Conservation (phyloP, 345 rosid genomes). For the Turritis glabra region DNA sequence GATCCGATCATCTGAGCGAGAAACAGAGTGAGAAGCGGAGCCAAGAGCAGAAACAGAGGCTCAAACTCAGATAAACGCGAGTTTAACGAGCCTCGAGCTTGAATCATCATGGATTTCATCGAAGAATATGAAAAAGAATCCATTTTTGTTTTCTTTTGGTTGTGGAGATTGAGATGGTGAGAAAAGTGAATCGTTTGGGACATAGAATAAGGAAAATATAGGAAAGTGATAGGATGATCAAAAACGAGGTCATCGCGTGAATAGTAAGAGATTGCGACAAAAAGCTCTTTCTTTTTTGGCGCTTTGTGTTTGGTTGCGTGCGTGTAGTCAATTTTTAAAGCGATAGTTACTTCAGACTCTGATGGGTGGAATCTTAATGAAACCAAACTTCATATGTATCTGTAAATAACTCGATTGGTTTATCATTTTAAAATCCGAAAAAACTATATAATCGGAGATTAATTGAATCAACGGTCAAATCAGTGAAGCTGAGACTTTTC, state of each 20-base stretch:
- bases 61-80: constrained; percentile 63
- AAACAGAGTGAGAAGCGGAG: constrained; percentile 65
- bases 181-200: constrained; percentile 13
- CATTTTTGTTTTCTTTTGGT: constrained; percentile 18
- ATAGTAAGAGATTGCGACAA: background rate
- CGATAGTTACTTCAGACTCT: background rate
- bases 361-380: background rate
- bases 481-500: background rate
- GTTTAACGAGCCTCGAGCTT: constrained; percentile 56
- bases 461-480: background rate
- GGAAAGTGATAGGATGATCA: constrained; percentile 1
- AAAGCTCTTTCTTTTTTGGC: background rate
- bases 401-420: background rate
- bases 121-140: constrained; percentile 36
- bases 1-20: constrained; percentile 58
- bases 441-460: no score
- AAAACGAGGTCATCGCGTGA: constrained; percentile 11
- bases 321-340: background rate
- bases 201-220: background rate
- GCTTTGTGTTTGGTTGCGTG: constrained; percentile 34
- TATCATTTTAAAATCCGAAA: background rate
- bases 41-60: constrained; percentile 63
- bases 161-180: background rate
- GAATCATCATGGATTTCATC: constrained; percentile 36
- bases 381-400: no score